These are phyloP conservation scores for Scutellaria galericulata DNA, from an alignment of 257 asterid genomes.

Conservation along the genomic window DNA sequence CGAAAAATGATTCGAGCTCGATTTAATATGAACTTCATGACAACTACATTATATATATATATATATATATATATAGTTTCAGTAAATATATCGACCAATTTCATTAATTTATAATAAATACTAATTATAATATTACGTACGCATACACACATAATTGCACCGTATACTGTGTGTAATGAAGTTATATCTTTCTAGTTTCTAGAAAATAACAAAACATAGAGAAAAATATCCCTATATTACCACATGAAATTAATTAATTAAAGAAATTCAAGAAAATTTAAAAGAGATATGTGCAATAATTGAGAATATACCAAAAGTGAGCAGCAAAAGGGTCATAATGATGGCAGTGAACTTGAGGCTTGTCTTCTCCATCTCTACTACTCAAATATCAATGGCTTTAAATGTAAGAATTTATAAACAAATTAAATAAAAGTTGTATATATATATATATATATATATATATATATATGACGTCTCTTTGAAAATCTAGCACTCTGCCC, in stretches of 20 bases:
- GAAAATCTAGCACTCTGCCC: not conserved
- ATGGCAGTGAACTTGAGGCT: constrained; percentile 8
- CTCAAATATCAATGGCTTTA: not conserved
- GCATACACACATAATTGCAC: too few relatives aligned
- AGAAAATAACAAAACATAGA: not conserved
- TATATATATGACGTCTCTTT: not conserved
- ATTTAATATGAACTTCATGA: too few relatives aligned
- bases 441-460: not conserved
- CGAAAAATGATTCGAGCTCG: too few relatives aligned
- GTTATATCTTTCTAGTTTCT: not conserved
- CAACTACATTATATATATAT: too few relatives aligned
- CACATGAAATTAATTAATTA: too few relatives aligned
- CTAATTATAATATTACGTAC: too few relatives aligned
- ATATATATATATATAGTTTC: too few relatives aligned
- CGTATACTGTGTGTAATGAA: too few relatives aligned
- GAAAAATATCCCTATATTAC: too few relatives aligned
- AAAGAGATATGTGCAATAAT: not conserved
- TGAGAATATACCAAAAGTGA: constrained; percentile 30
- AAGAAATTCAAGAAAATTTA: not conserved
- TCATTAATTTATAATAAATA: not conserved
- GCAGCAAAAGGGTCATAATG: constrained; percentile 31
- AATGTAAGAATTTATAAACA: not conserved
- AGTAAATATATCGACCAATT: too few relatives aligned
- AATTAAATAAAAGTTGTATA: not conserved
- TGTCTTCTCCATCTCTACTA: constrained; percentile 27